Evolutionary conservation across 83 land plant genomes (phyloP), one percentile per base, ranked within the genome.

Genomic region (Diphasiastrum complanatum): DNA sequence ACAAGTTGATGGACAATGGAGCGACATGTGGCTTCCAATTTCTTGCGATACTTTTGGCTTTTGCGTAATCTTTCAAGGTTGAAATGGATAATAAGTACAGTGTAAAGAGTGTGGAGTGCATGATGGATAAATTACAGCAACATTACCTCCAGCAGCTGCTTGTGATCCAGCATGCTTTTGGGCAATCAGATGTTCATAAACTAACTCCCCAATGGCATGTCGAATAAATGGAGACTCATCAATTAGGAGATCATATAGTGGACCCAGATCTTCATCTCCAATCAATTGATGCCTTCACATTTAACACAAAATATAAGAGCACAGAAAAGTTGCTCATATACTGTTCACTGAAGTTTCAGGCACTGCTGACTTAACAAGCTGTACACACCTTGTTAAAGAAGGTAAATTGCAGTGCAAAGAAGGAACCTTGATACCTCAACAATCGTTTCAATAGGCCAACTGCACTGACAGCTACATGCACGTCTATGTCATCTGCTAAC

Each of bases 401-500:
- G 3, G 43, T 19, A 57, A 10, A 2, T 61, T 61, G 36, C 0
- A 55, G n/a, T n/a, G n/a, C n/a, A 63, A 32, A 50, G 3, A 47
- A 8, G 23, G 8, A 41, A 41, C 12, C n/a, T 14, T 41, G 18
- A 41, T 47, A 87, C 98, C 90, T 85, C 30, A 92, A 70, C 6
- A 92, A 77, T 54, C 79, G 91, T 56, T 85, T 92, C 0, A 88
- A 76, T 56, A 92, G 84, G 28, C 85, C 91, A 66, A 87, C 83
- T n/a, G 87, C 95, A 71, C 75, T 81, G 14, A 92, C 95, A 60
- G 95, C 95, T 28, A 92, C 95, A 65, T 83, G 66, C 49, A 85
- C 59, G 66, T 92, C 98, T 64, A 87, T 80, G 56, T 92, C 98
- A 79, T 92, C 95, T 27, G 98, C 98, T 68, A 92, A 83, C 66